These are phyloP conservation scores for Oryza coarctata DNA, from an alignment of 176 grass and related monocot species.

Conservation along the genomic window DNA sequence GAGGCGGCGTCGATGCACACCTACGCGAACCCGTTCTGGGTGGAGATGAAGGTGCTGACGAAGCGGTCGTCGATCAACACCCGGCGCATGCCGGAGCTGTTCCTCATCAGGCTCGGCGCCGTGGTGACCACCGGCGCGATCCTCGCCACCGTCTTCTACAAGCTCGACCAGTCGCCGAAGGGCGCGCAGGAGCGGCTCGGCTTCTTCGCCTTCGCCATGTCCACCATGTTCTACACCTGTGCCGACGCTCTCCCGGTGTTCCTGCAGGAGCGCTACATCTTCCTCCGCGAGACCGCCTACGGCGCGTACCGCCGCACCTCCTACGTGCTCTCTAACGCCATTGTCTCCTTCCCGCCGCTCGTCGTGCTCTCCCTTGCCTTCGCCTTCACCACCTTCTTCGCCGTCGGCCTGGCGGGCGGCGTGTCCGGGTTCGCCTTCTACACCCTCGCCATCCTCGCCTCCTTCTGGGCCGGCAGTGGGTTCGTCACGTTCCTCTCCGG, in stretches of 20 bases:
- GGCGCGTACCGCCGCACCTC: conserved; percentile 86
- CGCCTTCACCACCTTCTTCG: conserved; percentile 76
- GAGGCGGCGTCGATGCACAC: conserved; percentile 54
- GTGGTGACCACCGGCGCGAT: conserved; percentile 72
- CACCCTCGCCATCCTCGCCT: conserved; percentile 65
- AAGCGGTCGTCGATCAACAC: conserved; percentile 67
- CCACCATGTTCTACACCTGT: conserved; percentile 97
- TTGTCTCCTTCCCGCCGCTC: conserved; percentile 83
- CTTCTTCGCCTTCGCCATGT: conserved; percentile 98
- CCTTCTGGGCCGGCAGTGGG: conserved; percentile 85
- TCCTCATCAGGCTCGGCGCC: conserved; percentile 61
- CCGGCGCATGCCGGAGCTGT: conserved; percentile 75
- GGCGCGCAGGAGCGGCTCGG: conserved; percentile 86
- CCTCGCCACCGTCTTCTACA: conserved; percentile 85
- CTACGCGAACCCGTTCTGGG: conserved; percentile 88
- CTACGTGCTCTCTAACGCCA: conserved; percentile 91
- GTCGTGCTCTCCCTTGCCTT: conserved; percentile 81
- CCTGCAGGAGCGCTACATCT: conserved; percentile 87
- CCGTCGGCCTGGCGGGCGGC: conserved; percentile 79
- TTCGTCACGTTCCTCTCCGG: conserved; percentile 97
- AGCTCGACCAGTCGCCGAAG: conserved; percentile 72
- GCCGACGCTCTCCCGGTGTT: conserved; percentile 94
- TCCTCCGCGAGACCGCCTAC: conserved; percentile 89
- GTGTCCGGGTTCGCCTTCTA: conserved; percentile 72
- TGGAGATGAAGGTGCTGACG: conserved; percentile 80